A percentile compares a stretch with the other conserved stretches of the same genome.
These are phyloP conservation scores for Hyaloscypha finlandica DNA, from an alignment of 495 filamentous ascomycete species.

Conservation along the genomic window DNA sequence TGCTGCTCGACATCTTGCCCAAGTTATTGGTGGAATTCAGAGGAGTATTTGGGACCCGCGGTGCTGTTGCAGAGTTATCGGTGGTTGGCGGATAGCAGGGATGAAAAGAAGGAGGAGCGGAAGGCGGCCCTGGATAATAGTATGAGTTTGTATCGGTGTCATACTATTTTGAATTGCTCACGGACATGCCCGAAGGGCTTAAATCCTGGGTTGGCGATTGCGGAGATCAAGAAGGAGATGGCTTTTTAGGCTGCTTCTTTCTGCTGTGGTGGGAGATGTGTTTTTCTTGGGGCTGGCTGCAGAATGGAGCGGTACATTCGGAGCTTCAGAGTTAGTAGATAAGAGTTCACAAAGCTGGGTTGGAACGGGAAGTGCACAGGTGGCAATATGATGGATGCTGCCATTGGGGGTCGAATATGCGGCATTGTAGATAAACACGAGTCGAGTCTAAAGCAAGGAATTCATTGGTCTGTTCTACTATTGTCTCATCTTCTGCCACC, in stretches of 20 bases:
- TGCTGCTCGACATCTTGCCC: conserved; percentile 99
- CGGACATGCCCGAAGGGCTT: conserved; percentile 96
- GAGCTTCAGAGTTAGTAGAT: neutral
- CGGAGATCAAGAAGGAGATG: conserved; percentile 98
- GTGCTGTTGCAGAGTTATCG: conserved; percentile 96
- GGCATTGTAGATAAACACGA: neutral
- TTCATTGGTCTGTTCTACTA: neutral
- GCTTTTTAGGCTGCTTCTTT: conserved; percentile 51
- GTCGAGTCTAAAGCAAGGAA: neutral
- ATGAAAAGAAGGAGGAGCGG: conserved; percentile 83
- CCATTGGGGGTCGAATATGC: neutral
- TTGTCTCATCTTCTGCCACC: neutral
- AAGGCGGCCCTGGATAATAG: conserved; percentile 93
- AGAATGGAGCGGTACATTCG: neutral
- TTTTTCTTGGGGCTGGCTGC: neutral
- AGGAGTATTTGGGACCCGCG: conserved; percentile 96
- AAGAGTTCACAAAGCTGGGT: neutral
- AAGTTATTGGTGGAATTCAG: conserved; percentile 99
- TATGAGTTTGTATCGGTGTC: conserved; percentile 98
- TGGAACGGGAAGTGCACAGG: neutral
- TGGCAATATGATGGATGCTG: neutral
- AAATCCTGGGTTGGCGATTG: conserved; percentile 92
- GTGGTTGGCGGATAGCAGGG: conserved; percentile 90
- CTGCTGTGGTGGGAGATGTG: conserved; percentile 1
- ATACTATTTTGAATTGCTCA: conserved; percentile 98